Conservation (phyloP, 495 filamentous ascomycete genomes). For the Penicillium alfredii region DNA sequence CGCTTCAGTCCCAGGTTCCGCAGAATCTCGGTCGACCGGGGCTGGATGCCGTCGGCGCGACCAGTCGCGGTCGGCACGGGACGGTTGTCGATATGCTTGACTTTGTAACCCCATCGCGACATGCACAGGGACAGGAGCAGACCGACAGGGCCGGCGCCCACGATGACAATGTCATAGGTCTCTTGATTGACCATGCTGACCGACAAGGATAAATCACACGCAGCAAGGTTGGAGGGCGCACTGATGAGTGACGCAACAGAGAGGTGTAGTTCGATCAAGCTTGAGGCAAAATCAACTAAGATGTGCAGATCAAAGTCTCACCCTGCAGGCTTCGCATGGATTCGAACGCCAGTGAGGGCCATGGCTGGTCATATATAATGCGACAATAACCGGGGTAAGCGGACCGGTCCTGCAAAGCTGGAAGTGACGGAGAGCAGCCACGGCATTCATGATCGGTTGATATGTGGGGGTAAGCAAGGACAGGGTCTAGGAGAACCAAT, state of each 20-base stretch:
- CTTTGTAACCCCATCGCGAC: conserved; percentile 61
- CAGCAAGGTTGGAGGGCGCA: conserved; percentile 1
- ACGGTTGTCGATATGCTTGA: conserved; percentile 63
- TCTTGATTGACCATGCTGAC: conserved; percentile 38
- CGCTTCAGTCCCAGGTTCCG: conserved; percentile 63
- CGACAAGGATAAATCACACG: conserved; percentile 4
- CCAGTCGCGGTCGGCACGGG: conserved; percentile 57
- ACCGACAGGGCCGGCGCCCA: conserved; percentile 86
- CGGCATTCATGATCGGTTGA: conserved; percentile 40
- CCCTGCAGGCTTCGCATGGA: conserved; percentile 6
- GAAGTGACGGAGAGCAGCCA: conserved; percentile 28
- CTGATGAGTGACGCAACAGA: neutral
- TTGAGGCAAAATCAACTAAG: conserved; percentile 3
- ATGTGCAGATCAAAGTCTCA: conserved; percentile 1
- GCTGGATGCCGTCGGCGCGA: conserved; percentile 71
- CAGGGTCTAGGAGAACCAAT: conserved; percentile 12
- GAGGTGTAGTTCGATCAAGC: conserved; percentile 1
- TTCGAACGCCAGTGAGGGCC: conserved; percentile 15
- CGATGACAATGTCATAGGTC: conserved; percentile 69
- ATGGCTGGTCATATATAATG: conserved; percentile 30
- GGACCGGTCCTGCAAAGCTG: conserved; percentile 12
- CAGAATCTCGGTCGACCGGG: conserved; percentile 63
- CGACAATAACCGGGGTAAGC: conserved; percentile 19
- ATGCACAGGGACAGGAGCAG: conserved; percentile 80
- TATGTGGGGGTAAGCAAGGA: conserved; percentile 22